Base-by-base conservation (phyloP, 805 yeast species). In the Saccharomyces eubayanus region DNA sequence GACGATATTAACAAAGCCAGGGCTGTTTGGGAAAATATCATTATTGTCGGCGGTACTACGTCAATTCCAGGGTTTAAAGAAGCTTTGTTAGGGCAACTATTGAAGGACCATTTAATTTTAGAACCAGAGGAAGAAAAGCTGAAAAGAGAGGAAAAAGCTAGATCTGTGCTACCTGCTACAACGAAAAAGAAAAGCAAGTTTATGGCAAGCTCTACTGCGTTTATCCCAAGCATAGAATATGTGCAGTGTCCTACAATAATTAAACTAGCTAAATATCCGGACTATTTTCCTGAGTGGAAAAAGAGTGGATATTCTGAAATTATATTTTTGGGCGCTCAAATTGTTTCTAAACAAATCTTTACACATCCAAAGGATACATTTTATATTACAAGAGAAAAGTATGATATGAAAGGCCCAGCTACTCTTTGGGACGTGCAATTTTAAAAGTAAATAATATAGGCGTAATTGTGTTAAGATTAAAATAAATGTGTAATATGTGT, bases 271-370 rank as follows among this genome's bases (percentile, higher is more conserved):
- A 84, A 85, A 62, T 78, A 82, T 68, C 95, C 97, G 0, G 98
- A 92, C 53, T 91, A 92, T 69, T 92, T 92, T 72, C 88, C 96
- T 0, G 96, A 89, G 60, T 92, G 97, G 97, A 91, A 91, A 71
- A 82, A 81, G 67, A 69, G 68, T 31, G 90, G 92, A 1, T 84
- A 85, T 79, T 83, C 85, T 54, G 90, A 88, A 60, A 81, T 85
- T 31, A 77, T 82, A 55, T 89, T 91, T 65, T 72, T 91, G 57
- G 98, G 98, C 1, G 96, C 87, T 2, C 88, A 89, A 69, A 87
- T 91, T 49, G 85, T 89, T 47, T 82, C 96, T 20, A 89, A 88
- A 69, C 96, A 89, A 72, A 80, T 88, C 12, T 91, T 87, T 65
- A 78, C 82, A 47, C 83, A 84, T 50, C 70, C 78, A 14, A 74